These are phyloP conservation scores for Podila epicladia DNA, from an alignment of 192 early-diverging fungal genomes.

Conservation along the genomic window DNA sequence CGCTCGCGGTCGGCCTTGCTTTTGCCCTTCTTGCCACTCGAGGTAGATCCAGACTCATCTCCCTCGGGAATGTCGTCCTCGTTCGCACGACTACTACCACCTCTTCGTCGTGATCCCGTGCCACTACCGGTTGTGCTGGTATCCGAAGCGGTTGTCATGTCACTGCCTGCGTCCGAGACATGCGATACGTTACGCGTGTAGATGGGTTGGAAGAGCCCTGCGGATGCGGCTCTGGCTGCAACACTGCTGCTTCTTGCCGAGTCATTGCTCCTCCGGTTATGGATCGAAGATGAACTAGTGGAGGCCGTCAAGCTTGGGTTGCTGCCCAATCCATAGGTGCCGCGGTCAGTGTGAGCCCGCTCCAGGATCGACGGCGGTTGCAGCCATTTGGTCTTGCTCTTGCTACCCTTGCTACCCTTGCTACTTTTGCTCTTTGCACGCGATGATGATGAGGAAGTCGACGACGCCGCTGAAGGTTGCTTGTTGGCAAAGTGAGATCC, in stretches of 20 bases:
- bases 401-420: background rate
- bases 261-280: slow-evolving; percentile 6
- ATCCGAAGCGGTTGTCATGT: slow-evolving; percentile 35
- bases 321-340: slow-evolving; percentile 18
- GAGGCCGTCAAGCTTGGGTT: background rate
- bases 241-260: slow-evolving; percentile 9
- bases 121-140: slow-evolving; percentile 13
- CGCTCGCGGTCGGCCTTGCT: slow-evolving; percentile 10
- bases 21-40: slow-evolving; percentile 12
- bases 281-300: background rate
- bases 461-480: background rate
- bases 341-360: slow-evolving; percentile 24
- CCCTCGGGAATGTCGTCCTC: background rate
- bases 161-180: slow-evolving; percentile 28
- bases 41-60: background rate
- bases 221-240: slow-evolving; percentile 11
- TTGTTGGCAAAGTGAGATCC: background rate
- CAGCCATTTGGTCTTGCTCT: slow-evolving; percentile 17
- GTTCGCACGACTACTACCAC: background rate
- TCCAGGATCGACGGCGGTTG: slow-evolving; percentile 6
- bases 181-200: slow-evolving; percentile 25
- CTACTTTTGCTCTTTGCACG: slow-evolving; percentile 17
- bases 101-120: background rate
- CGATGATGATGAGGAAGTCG: background rate
- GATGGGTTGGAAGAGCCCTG: slow-evolving; percentile 21